Base-by-base conservation (phyloP, 441 rosid species). In the Iberis amara region DNA sequence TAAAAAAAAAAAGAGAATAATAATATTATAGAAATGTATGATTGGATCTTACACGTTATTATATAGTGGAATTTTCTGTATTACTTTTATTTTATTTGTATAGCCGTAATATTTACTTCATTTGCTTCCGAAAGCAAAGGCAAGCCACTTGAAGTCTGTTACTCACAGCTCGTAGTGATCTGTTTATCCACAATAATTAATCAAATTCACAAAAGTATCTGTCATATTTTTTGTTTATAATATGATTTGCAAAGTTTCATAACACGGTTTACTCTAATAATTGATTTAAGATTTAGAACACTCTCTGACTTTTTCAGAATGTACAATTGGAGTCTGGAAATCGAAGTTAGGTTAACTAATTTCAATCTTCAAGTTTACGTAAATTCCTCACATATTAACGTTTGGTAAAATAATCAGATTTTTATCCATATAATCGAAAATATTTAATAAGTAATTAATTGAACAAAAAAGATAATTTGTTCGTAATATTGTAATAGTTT, bases 81-180 rank as follows among this genome's bases (percentile, higher is more conserved):
- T 13, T 58, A 26, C 8, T 59, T 26, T 26, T 39, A 30, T 38
- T 35, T 47, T 39, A 3, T 6, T 6, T 11, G 0, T 14, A 18
- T 18, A 18, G 3, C 21, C 21, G 71, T 66, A 60, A 47, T 53
- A 43, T 66, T 18, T 37, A 66, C 66, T 54, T 60, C 52, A 66
- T 66, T 54, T 41, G 42, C 42, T 54, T 59, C 66, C 70, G 70
- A 61, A 66, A 59, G 70, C 61, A 47, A 66, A 39, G 70, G 65
- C 53, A 59, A 52, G 49, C 61, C 71, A 66, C 70, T 66, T 66
- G 61, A 41, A 24, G 41, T 66, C 66, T 41, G 35, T 31, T 31
- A 31, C 61, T 54, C 28, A 47, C 57, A 40, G 65, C 66, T 54
- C 56, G 52, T 35, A 59, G 47, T 60, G 70, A 65, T 52, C 65